Evolutionary conservation across 1,284 basidiomycete species (phyloP).

Genomic region (Leccinum glutinopallens): DNA sequence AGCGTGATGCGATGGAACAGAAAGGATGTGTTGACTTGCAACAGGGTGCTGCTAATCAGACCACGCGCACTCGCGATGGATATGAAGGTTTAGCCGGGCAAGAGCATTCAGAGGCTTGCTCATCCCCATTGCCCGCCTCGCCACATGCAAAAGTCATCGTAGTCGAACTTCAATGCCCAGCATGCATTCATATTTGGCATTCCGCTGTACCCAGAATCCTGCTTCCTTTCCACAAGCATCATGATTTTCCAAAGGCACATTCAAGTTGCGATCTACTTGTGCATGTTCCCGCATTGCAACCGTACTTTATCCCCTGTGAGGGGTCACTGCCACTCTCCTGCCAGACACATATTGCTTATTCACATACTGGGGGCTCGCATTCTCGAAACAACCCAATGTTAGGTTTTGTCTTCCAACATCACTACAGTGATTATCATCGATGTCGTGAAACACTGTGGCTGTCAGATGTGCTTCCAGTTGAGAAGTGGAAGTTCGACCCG

Average conservation of each 20-base stretch:
- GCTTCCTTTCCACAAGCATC: no score
- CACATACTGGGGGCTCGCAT: constrained; percentile 7
- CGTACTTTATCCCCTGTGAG: constrained; percentile 9
- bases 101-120: constrained; percentile 39
- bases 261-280: constrained; percentile 11
- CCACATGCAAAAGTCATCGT: constrained; percentile 34
- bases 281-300: constrained; percentile 7
- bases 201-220: constrained; percentile 42
- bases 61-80: no score
- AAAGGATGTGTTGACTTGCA: background rate
- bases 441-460: no score
- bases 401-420: constrained; percentile 19
- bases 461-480: no score
- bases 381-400: constrained; percentile 43
- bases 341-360: constrained; percentile 41
- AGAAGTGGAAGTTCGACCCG: no score
- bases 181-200: constrained; percentile 46
- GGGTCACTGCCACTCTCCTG: constrained; percentile 16
- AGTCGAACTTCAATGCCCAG: constrained; percentile 53
- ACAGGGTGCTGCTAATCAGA: background rate
- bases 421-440: no score
- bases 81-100: background rate
- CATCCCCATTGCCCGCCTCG: constrained; percentile 50
- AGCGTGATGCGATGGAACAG: no score
- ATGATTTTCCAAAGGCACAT: background rate